Base-by-base conservation (phyloP, 257 asterid species). In the Orobanche coerulescens region DNA sequence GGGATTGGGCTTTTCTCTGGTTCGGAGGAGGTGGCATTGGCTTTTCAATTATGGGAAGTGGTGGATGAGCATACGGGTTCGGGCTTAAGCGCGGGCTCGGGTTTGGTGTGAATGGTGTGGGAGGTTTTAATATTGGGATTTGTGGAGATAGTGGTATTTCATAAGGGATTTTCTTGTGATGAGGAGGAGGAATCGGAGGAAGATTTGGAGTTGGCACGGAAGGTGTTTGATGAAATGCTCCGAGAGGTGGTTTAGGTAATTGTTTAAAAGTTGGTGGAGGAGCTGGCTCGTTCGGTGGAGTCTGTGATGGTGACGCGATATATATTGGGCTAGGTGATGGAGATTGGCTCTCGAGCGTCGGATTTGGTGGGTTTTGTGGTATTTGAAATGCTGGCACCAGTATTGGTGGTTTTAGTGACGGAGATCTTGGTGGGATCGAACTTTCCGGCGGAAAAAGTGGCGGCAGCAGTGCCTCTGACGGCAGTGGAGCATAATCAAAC, bases 11-110 rank as follows among this genome's bases (percentile, higher is more conserved):
- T 67, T 57, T 53, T 19, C 73, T 16, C 14, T 37, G 22, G 14
- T 11, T 19, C 1, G 75, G 80, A 20, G 82, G 63, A 31, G 9
- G 37, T n/a, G n/a, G n/a, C n/a, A n/a, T n/a, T n/a, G n/a, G n/a
- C n/a, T n/a, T n/a, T n/a, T n/a, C n/a, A n/a, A n/a, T n/a, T n/a
- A n/a, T n/a, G n/a, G n/a, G n/a, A n/a, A n/a, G n/a, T n/a, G n/a
- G n/a, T n/a, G n/a, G n/a, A n/a, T n/a, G n/a, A n/a, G n/a, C n/a
- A n/a, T n/a, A n/a, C n/a, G n/a, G n/a, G n/a, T n/a, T n/a, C n/a
- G n/a, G 31, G 5, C 5, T 26, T 26, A 5, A 26, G 31, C 5
- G 2, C 5, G 63, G 61, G 48, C 4, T 2, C 28, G 15, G 6
- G 25, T 25, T 37, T 71, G 52, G 16, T 22, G 62, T 11, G 4